Conservation (phyloP, 805 yeast species). For the Debaryomyces hansenii region DNA sequence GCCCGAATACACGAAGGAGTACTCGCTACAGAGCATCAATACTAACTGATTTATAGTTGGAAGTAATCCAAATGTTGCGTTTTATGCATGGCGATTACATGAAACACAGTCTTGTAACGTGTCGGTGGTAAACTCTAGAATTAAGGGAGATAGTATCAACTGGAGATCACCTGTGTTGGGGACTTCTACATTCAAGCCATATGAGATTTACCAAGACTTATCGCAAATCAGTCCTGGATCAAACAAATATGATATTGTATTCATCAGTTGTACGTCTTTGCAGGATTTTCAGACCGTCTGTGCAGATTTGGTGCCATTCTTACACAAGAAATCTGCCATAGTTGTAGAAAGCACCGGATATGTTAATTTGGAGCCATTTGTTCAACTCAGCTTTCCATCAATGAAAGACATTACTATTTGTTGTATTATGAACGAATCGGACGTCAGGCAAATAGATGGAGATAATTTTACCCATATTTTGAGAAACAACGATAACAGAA, state of each 20-base stretch:
- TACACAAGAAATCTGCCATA: conserved; percentile 46
- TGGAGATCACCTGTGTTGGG: conserved; percentile 16
- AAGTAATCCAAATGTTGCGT: conserved; percentile 55
- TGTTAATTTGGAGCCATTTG: conserved; percentile 70
- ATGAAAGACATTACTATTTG: conserved; percentile 37
- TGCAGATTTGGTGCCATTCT: conserved; percentile 20
- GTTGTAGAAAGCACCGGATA: conserved; percentile 71
- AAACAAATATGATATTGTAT: conserved; percentile 31
- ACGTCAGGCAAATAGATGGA: conserved; percentile 40
- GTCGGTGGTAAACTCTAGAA: conserved; percentile 38
- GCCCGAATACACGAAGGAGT: not conserved
- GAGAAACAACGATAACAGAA: conserved; percentile 43
- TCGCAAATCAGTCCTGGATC: conserved; percentile 6
- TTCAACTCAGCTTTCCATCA: conserved; percentile 43
- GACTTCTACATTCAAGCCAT: conserved; percentile 3
- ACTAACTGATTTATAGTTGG: conserved; percentile 41
- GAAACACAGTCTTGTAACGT: conserved; percentile 39
- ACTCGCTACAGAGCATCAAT: not conserved
- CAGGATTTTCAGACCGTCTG: conserved; percentile 39
- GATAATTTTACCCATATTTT: conserved; percentile 31
- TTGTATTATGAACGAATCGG: conserved; percentile 64
- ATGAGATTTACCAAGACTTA: conserved; percentile 1
- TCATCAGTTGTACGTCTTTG: conserved; percentile 34
- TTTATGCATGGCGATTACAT: conserved; percentile 59
- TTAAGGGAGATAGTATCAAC: conserved; percentile 6